These are phyloP conservation scores for Brassica juncea DNA, from an alignment of 345 rosid genomes.

Conservation along the genomic window DNA sequence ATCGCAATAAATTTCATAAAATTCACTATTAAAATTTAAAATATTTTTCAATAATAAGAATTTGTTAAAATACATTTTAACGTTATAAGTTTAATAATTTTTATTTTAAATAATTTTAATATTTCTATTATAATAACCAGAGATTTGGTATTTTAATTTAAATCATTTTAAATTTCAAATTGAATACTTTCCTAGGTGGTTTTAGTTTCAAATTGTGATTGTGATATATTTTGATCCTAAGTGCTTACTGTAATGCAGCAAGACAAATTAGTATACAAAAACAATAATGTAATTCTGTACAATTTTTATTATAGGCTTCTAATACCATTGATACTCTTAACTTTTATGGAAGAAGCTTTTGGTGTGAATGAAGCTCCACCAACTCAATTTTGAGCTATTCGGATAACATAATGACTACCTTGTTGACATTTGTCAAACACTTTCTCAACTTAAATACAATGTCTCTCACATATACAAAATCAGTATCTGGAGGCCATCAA, in stretches of 20 bases:
- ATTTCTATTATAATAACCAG: neutral
- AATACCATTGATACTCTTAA: neutral
- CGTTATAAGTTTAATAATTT: neutral
- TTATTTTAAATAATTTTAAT: neutral
- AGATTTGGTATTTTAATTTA: neutral
- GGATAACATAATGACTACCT: neutral
- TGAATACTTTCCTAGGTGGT: neutral
- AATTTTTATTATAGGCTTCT: neutral
- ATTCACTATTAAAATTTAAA: neutral
- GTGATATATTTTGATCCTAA: neutral
- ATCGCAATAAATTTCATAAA: neutral
- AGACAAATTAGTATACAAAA: neutral
- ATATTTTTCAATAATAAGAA: neutral
- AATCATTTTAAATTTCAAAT: neutral
- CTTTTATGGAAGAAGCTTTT: neutral
- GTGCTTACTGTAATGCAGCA: neutral
- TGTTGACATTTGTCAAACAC: neutral
- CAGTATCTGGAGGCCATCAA: neutral
- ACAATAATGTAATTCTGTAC: neutral
- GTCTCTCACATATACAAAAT: neutral
- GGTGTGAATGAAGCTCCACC: neutral
- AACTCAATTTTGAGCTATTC: neutral
- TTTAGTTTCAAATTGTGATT: neutral
- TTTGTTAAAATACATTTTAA: neutral
- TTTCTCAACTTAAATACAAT: neutral